Evolutionary conservation across 2,329 filamentous ascomycete species (phyloP), one percentile per base, ranked within the genome.

Genomic region (Aspergillus glaucus): DNA sequence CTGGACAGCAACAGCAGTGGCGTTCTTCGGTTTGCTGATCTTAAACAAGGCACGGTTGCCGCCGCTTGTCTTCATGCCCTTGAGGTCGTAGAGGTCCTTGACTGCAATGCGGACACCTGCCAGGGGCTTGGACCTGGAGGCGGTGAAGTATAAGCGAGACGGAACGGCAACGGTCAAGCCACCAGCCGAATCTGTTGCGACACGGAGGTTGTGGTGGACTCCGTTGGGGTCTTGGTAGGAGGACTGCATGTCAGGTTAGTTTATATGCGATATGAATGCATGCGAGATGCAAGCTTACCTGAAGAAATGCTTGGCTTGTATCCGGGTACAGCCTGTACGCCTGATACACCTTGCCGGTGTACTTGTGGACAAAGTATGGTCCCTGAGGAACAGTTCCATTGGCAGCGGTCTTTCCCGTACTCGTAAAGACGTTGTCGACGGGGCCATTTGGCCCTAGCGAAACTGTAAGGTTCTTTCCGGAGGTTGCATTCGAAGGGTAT

Each of bases 1-100:
- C 47, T 69, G 65, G 26, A 70, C 55, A 1, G 61, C 55, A 0
- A 62, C 62, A 2, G 67, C 64, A 1, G 61, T 68, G 6, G 50
- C 47, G 37, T 63, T 62, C 6, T 61, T 59, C 2, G 54, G 40
- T 3, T 53, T 49, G 2, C 47, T 52, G 12, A 65, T 59, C 1
- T 59, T 47, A 1, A 57, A 55, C 54, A 58, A 69, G 0, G 66
- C 62, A 17, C 57, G 63, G 44, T 59, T 67, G 6, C 67, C 65
- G 2, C 58, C 62, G 0, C 62, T 62, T 0, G 66, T 70, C 19
- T 60, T 37, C n/a, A 69, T 47, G 3, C 67, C 67, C 46, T 63
- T 62, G 34, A 70, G 55, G 48, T 69, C 61, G 50, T 60, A 70
- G 2, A 68, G 50, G 43, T 70, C 68, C 47, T 71, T 70, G 48